phyloP scores from a whole-genome alignment of 1,139 yeast species.

The Scheffersomyces quercinus region DNA sequence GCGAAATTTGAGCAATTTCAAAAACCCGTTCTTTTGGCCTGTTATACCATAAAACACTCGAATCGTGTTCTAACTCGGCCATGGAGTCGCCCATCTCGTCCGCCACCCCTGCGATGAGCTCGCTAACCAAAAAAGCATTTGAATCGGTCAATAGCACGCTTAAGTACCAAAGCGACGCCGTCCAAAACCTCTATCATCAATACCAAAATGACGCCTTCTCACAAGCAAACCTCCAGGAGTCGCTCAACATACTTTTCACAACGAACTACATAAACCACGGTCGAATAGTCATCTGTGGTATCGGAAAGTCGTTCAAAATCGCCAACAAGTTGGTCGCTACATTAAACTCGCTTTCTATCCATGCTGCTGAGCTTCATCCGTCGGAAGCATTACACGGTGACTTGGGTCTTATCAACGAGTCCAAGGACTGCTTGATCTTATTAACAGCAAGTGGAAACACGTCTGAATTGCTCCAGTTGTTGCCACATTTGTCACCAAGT shows the following conservation, averaged over 20 bases:
- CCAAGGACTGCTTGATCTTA: conserved; percentile 61
- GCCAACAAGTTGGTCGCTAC: conserved; percentile 82
- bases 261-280: conserved; percentile 52
- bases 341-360: conserved; percentile 73
- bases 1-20: too few relatives aligned
- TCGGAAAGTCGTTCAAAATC: conserved; percentile 82
- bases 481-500: conserved; percentile 56
- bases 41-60: too few relatives aligned
- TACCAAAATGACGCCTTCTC: conserved; percentile 40
- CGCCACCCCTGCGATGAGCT: neutral
- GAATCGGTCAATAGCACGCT: conserved; percentile 32
- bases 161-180: conserved; percentile 36
- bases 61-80: too few relatives aligned
- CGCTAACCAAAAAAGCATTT: conserved; percentile 16
- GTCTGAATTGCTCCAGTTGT: conserved; percentile 63
- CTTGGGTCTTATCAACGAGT: conserved; percentile 65
- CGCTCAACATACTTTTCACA: conserved; percentile 53
- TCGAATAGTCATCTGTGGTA: conserved; percentile 74
- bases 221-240: conserved; percentile 48
- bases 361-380: conserved; percentile 72
- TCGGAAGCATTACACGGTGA: conserved; percentile 92
- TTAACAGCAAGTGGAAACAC: conserved; percentile 85
- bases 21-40: too few relatives aligned
- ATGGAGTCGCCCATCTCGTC: neutral
- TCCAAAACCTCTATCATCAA: conserved; percentile 29